Evolutionary conservation across 306 rosid species (phyloP), one percentile per base, ranked within the genome.

Genomic region (Potentilla sterilis): DNA sequence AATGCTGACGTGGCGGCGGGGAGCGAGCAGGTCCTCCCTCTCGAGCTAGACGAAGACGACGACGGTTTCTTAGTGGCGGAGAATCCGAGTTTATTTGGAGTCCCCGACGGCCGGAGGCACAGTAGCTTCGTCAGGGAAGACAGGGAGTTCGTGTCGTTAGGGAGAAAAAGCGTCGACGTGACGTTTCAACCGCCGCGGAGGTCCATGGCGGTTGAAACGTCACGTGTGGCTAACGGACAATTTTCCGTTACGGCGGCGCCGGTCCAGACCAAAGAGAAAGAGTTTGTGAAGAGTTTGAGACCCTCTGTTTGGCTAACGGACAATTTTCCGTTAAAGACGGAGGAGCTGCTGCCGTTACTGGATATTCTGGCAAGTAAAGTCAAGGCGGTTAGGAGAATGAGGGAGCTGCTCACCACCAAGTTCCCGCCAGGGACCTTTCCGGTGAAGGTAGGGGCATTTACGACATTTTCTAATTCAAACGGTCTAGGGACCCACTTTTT

Each of bases 241-340:
- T 28, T 28, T 28, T 48, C 75, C 19, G 63, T 71, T 42, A 70
- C 74, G 14, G 55, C 82, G 58, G 68, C 79, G 18, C 55, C 78
- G 19, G 88, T 86, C 7, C 91, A 86, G 73, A 88, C 83, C 0
- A 95, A 92, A 79, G 99, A 95, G 73, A 95, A 95, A 58, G 99
- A 95, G 83, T 95, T 78, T 81, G 82, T 92, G 32, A 88, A 84
- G 44, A 95, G 97, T 59, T 76, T 92, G 69, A 80, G 93, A 28
- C 99, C 99, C 67, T 89, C 92, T 3, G 99, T 95, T 44, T 95
- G 99, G 97, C 46, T 95, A 34, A 95, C 97, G 82, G 99, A 95
- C 64, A 92, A 90, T 71, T 95, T 92, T 63, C 99, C 99, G n/a
- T 83, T 95, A 74, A 95, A 89, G 65, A 95, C 97, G 70, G 99